phyloP scores from a whole-genome alignment of 805 yeast genomes.

The Metschnikowia lachancei region DNA sequence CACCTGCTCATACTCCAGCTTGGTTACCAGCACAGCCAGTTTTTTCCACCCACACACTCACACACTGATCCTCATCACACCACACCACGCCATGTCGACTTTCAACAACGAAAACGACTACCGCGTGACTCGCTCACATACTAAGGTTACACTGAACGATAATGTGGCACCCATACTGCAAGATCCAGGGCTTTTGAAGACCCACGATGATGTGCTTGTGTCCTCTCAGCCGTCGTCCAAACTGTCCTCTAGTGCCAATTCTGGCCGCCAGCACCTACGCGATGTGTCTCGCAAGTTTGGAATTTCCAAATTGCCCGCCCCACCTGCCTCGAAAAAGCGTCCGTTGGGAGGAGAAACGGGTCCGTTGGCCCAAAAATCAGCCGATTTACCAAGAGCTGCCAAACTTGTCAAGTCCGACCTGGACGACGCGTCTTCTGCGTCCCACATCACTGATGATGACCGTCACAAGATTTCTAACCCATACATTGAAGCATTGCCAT shows the following conservation, averaged over 20 bases:
- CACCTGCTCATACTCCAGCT: too few species aligned
- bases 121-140: constrained; percentile 31
- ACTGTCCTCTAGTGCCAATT: background rate
- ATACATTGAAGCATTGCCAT: background rate
- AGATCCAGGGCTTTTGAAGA: background rate
- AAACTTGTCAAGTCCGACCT: constrained; percentile 11
- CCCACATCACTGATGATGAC: background rate
- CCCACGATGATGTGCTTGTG: constrained; percentile 1
- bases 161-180: background rate
- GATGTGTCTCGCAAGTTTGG: constrained; percentile 41
- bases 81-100: constrained; percentile 15
- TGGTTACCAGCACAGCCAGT: too few species aligned
- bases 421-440: background rate
- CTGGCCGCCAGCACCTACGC: constrained; percentile 27
- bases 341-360: constrained; percentile 34
- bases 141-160: constrained; percentile 5
- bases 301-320: constrained; percentile 9
- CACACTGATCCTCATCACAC: background rate
- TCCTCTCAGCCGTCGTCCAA: background rate
- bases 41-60: too few species aligned
- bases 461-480: background rate
- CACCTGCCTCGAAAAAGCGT: constrained; percentile 23
- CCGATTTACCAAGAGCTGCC: constrained; percentile 5
- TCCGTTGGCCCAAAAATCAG: constrained; percentile 27
- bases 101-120: constrained; percentile 42